Evolutionary conservation across 495 filamentous ascomycete genomes (phyloP).

Genomic region (Hypoxylon fragiforme): DNA sequence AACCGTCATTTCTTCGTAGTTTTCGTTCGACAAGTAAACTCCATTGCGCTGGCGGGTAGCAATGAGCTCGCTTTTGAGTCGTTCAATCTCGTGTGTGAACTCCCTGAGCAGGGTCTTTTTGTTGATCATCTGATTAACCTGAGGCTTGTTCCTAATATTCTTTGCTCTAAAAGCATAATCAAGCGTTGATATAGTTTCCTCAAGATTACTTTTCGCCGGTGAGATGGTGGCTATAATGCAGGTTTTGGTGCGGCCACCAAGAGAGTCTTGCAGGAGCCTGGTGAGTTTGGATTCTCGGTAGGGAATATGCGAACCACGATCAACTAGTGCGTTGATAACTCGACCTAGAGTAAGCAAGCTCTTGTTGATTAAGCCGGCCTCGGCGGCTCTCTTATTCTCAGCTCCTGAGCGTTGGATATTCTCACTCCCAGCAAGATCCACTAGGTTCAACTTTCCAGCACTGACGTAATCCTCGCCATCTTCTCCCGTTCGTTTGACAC

Average conservation of each 20-base stretch:
- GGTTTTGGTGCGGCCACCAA: slow-evolving; percentile 93
- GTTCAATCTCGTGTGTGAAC: slow-evolving; percentile 92
- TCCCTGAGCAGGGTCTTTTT: slow-evolving; percentile 91
- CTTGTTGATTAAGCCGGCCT: slow-evolving; percentile 97
- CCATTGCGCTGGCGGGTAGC: slow-evolving; percentile 92
- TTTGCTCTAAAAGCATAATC: slow-evolving; percentile 98
- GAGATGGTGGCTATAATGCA: slow-evolving; percentile 98
- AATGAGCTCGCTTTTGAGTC: slow-evolving; percentile 88
- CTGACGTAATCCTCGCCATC: slow-evolving; percentile 86
- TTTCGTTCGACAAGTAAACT: slow-evolving; percentile 85
- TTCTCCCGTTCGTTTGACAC: slow-evolving; percentile 77
- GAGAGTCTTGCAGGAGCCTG: slow-evolving; percentile 89
- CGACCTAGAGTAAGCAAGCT: slow-evolving; percentile 90
- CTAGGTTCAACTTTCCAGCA: slow-evolving; percentile 91
- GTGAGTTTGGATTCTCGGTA: slow-evolving; percentile 98
- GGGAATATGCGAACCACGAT: slow-evolving; percentile 87
- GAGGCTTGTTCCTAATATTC: slow-evolving; percentile 97
- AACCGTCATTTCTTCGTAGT: slow-evolving; percentile 81
- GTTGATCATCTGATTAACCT: slow-evolving; percentile 85
- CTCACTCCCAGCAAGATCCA: slow-evolving; percentile 94
- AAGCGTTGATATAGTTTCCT: slow-evolving; percentile 96
- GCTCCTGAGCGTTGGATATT: slow-evolving; percentile 96
- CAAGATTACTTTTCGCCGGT: slow-evolving; percentile 88
- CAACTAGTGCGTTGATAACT: slow-evolving; percentile 97
- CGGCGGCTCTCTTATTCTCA: slow-evolving; percentile 94